Evolutionary conservation across 495 filamentous ascomycete genomes (phyloP).

Genomic region (Neurospora tetraspora): DNA sequence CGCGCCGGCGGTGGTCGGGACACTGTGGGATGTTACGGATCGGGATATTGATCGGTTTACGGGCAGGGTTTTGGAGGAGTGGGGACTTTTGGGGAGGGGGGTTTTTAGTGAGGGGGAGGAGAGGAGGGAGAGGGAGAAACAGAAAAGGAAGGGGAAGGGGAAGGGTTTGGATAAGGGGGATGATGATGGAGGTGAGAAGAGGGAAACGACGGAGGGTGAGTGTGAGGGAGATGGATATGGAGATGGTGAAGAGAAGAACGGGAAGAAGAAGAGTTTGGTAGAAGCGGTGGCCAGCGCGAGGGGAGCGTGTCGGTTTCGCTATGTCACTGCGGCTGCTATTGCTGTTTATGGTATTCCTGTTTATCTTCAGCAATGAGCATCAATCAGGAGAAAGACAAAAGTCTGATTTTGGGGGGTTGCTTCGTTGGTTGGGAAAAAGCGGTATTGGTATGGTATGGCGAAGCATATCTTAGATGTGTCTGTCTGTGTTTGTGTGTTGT

Average conservation of each 20-base stretch:
- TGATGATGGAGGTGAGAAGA: neutral
- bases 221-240: neutral
- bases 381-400: neutral
- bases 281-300: constrained; percentile 69
- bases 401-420: neutral
- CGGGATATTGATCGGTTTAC: constrained; percentile 92
- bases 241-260: neutral
- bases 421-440: neutral
- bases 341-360: constrained; percentile 94
- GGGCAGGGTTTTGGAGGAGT: constrained; percentile 61
- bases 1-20: constrained; percentile 72
- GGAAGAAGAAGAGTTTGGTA: constrained; percentile 42
- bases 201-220: neutral
- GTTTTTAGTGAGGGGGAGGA: constrained; percentile 19
- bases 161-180: constrained; percentile 6
- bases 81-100: constrained; percentile 57
- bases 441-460: constrained; percentile 1
- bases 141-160: constrained; percentile 18
- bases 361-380: constrained; percentile 43
- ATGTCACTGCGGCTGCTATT: constrained; percentile 85
- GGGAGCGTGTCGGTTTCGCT: constrained; percentile 68
- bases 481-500: neutral
- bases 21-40: constrained; percentile 96
- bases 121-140: constrained; percentile 14
- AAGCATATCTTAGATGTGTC: constrained; percentile 4